Conservation (phyloP, 805 yeast species). For the Lipomyces yamadae region DNA sequence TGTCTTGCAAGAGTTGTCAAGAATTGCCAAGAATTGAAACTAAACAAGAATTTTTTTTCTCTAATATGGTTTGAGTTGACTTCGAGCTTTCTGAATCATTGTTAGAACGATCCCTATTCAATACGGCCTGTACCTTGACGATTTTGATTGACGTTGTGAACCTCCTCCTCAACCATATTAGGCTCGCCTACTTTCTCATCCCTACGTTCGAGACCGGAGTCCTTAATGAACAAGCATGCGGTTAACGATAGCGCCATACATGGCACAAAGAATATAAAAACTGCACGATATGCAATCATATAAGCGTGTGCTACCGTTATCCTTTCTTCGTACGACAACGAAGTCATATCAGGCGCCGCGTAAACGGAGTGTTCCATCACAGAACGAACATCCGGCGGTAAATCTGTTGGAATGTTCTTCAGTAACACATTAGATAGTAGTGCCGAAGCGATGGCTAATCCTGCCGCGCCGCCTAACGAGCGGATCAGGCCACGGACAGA, state of each 20-base stretch:
- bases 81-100: neutral
- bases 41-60: too few relatives aligned
- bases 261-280: slow-evolving; percentile 31
- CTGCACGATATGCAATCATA: slow-evolving; percentile 29
- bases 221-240: slow-evolving; percentile 34
- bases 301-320: slow-evolving; percentile 34
- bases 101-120: neutral
- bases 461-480: slow-evolving; percentile 66
- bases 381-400: slow-evolving; percentile 14
- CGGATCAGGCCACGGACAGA: slow-evolving; percentile 61
- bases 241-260: slow-evolving; percentile 23
- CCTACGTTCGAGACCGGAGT: slow-evolving; percentile 22
- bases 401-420: slow-evolving; percentile 17
- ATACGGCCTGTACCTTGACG: neutral
- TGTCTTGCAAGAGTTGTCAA: too few relatives aligned
- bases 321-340: slow-evolving; percentile 16
- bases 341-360: slow-evolving; percentile 28
- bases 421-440: slow-evolving; percentile 39
- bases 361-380: slow-evolving; percentile 24
- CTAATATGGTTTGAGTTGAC: too few relatives aligned
- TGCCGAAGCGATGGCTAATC: slow-evolving; percentile 52
- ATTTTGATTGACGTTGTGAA: neutral
- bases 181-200: slow-evolving; percentile 13
- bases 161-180: neutral
- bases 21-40: too few relatives aligned